A percentile compares a stretch with the other conserved stretches of the same genome.
Conservation (phyloP, 345 rosid genomes). For the Punica granatum region DNA sequence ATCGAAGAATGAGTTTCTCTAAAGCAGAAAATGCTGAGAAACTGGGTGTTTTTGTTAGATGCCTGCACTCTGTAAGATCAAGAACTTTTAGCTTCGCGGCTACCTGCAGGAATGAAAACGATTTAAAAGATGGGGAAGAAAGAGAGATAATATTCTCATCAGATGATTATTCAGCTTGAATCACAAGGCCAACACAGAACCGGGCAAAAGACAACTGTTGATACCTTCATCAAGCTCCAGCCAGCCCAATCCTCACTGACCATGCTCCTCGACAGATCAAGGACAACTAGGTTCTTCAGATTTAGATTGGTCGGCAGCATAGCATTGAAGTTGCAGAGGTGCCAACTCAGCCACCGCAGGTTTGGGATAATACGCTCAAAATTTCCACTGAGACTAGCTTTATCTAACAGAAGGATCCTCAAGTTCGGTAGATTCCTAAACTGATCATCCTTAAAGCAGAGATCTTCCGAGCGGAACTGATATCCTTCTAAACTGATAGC, state of each 20-base stretch:
- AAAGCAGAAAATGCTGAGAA: background rate
- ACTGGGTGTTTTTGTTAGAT: background rate
- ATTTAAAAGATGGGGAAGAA: background rate
- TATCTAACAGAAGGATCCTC: background rate
- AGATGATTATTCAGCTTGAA: background rate
- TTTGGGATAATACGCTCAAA: background rate
- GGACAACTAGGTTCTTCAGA: background rate
- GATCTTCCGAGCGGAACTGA: background rate
- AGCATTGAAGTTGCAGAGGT: background rate
- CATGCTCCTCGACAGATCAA: background rate
- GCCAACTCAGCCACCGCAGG: constrained; percentile 9
- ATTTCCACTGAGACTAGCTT: background rate
- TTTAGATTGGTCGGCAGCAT: background rate
- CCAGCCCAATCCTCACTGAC: background rate
- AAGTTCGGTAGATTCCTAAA: background rate
- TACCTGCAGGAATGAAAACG: background rate
- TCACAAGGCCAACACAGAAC: background rate
- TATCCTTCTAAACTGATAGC: background rate
- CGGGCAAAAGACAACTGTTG: background rate
- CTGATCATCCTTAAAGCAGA: background rate
- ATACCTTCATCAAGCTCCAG: background rate
- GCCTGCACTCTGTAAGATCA: background rate
- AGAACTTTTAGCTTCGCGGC: background rate
- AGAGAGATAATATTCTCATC: background rate
- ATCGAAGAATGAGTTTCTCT: background rate